Conservation (phyloP, 805 yeast species). For the Kregervanrija delftensis region DNA sequence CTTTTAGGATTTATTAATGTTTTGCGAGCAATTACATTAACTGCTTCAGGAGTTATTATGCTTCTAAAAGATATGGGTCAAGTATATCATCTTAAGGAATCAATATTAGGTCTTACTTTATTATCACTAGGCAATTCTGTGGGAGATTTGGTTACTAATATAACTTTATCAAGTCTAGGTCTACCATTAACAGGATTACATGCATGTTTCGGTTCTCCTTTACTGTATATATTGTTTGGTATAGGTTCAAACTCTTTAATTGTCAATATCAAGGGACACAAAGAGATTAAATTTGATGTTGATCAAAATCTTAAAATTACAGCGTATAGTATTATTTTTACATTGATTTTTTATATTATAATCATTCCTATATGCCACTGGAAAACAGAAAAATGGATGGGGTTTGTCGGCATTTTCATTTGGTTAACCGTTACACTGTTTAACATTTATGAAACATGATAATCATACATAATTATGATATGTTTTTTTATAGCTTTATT, state of each 20-base stretch:
- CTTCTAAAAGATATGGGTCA: slow-evolving; percentile 38
- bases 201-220: slow-evolving; percentile 50
- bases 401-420: slow-evolving; percentile 24
- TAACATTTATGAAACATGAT: slow-evolving; percentile 8
- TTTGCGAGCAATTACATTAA: slow-evolving; percentile 22
- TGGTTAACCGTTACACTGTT: slow-evolving; percentile 24
- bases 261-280: slow-evolving; percentile 12
- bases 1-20: slow-evolving; percentile 23
- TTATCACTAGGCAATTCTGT: slow-evolving; percentile 45
- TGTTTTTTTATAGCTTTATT: too few species aligned
- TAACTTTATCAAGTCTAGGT: slow-evolving; percentile 32
- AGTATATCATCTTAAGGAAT: slow-evolving; percentile 38
- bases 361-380: slow-evolving; percentile 40
- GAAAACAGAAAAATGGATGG: slow-evolving; percentile 37
- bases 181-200: slow-evolving; percentile 39
- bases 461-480: too few species aligned
- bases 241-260: slow-evolving; percentile 41
- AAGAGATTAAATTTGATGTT: slow-evolving; percentile 29
- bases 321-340: slow-evolving; percentile 32
- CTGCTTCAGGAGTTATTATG: slow-evolving; percentile 24
- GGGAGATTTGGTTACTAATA: slow-evolving; percentile 46
- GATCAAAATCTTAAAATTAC: slow-evolving; percentile 33
- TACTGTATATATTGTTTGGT: slow-evolving; percentile 41
- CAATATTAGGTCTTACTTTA: slow-evolving; percentile 40
- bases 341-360: slow-evolving; percentile 30